These are phyloP conservation scores for Yueomyces sinensis DNA, from an alignment of 805 yeast genomes.

Conservation along the genomic window DNA sequence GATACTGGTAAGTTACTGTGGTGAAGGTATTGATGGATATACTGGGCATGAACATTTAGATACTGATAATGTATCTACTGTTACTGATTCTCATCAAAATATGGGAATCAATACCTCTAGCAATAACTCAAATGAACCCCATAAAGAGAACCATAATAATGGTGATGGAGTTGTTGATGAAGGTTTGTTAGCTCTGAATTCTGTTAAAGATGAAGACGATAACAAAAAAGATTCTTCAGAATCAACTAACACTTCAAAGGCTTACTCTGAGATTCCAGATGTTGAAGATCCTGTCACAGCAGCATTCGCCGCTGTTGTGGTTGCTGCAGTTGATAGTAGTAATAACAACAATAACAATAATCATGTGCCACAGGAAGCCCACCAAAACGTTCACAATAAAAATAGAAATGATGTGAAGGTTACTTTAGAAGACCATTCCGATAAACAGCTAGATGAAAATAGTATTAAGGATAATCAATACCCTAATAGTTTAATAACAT, in stretches of 20 bases:
- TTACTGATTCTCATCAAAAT: neutral
- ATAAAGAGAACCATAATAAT: neutral
- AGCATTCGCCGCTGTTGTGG: conserved; percentile 25
- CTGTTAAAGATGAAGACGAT: neutral
- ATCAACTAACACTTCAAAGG: conserved; percentile 2
- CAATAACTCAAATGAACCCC: neutral
- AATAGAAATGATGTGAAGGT: neutral
- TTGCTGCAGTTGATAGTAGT: conserved; percentile 19
- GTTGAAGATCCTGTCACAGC: conserved; percentile 21
- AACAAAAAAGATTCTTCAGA: conserved; percentile 1
- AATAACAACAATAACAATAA: conserved; percentile 1
- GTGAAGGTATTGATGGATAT: conserved; percentile 8
- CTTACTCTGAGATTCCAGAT: conserved; percentile 7
- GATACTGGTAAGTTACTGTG: conserved; percentile 21
- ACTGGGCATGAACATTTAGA: conserved; percentile 1
- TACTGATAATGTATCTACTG: neutral
- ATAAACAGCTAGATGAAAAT: too few species aligned
- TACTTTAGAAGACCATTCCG: neutral
- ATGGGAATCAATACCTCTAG: neutral
- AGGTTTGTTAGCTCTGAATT: neutral
- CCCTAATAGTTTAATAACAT: neutral
- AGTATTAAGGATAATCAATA: neutral
- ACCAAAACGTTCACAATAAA: neutral
- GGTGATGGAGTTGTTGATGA: conserved; percentile 2
- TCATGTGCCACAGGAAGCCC: too few species aligned